These are phyloP conservation scores for Talaromyces sp. DNA, from an alignment of 2,329 filamentous ascomycete species.

Conservation along the genomic window DNA sequence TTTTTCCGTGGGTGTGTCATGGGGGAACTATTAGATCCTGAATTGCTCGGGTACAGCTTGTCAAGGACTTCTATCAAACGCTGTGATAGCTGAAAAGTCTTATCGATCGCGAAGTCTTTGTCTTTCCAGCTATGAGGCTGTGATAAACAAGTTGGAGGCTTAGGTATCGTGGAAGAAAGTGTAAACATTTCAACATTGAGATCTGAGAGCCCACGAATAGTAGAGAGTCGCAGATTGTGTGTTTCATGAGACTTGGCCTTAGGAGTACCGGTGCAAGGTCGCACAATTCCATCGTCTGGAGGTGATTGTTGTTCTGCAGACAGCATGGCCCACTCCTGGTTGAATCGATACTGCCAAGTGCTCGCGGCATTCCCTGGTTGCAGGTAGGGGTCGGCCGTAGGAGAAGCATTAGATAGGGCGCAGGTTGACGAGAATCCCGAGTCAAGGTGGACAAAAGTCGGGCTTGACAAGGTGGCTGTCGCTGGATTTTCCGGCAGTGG, in stretches of 20 bases:
- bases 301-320: background rate
- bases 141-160: constrained; percentile 1
- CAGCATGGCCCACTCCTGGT: constrained; percentile 5
- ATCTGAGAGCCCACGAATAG: background rate
- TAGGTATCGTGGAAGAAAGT: background rate
- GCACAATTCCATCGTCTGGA: background rate
- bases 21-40: background rate
- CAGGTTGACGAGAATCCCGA: background rate
- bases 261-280: background rate
- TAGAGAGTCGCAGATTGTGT: background rate
- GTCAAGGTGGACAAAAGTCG: background rate
- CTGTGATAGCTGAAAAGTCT: constrained; percentile 5
- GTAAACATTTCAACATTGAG: constrained; percentile 3
- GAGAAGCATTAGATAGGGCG: too few relatives aligned
- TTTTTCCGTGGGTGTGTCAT: background rate
- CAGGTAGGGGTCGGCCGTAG: too few relatives aligned
- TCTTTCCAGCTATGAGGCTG: constrained; percentile 4
- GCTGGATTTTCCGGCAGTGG: background rate
- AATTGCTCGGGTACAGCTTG: constrained; percentile 1
- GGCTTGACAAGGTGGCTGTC: background rate
- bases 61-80: constrained; percentile 3
- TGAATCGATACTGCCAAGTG: constrained; percentile 3
- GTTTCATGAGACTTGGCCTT: background rate
- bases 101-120: constrained; percentile 5
- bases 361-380: too few relatives aligned